A percentile compares a stretch with the other conserved stretches of the same genome.
Conservation (phyloP, 108 stramenopile genomes). For the Asterionellopsis glacialis region DNA sequence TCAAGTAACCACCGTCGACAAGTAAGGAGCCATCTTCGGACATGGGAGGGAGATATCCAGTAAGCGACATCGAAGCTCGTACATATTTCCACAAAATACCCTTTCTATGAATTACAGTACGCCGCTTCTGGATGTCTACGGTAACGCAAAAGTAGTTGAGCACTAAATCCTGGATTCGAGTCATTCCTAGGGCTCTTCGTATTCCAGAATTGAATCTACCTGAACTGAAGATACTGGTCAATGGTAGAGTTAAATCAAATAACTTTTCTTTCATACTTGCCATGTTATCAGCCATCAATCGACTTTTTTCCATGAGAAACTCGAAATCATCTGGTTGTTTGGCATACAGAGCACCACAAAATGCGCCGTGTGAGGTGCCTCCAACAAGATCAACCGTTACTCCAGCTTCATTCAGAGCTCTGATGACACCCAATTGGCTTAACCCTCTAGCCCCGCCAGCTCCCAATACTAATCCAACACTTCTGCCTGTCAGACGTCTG, state of each 20-base stretch:
- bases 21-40: slow-evolving; percentile 39
- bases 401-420: slow-evolving; percentile 42
- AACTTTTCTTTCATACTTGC: slow-evolving; percentile 38
- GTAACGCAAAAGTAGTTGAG: slow-evolving; percentile 55
- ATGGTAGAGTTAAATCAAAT: slow-evolving; percentile 45
- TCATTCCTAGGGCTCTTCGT: slow-evolving; percentile 25
- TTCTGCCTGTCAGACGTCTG: slow-evolving; percentile 40
- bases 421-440: slow-evolving; percentile 49
- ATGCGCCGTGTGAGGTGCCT: slow-evolving; percentile 56
- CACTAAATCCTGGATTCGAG: slow-evolving; percentile 55
- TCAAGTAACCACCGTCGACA: slow-evolving; percentile 66
- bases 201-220: slow-evolving; percentile 44
- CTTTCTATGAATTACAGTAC: slow-evolving; percentile 32
- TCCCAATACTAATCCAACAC: slow-evolving; percentile 45
- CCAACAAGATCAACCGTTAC: slow-evolving; percentile 47
- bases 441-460: slow-evolving; percentile 54
- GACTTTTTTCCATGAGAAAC: slow-evolving; percentile 9
- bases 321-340: slow-evolving; percentile 41
- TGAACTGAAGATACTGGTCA: slow-evolving; percentile 38
- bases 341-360: slow-evolving; percentile 31
- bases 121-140: slow-evolving; percentile 34
- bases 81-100: slow-evolving; percentile 54
- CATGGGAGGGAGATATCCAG: slow-evolving; percentile 58
- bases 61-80: slow-evolving; percentile 51
- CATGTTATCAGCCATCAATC: slow-evolving; percentile 39